These are phyloP conservation scores for Gamsiella multidivaricata DNA, from an alignment of 192 early-diverging fungal genomes.

Conservation along the genomic window DNA sequence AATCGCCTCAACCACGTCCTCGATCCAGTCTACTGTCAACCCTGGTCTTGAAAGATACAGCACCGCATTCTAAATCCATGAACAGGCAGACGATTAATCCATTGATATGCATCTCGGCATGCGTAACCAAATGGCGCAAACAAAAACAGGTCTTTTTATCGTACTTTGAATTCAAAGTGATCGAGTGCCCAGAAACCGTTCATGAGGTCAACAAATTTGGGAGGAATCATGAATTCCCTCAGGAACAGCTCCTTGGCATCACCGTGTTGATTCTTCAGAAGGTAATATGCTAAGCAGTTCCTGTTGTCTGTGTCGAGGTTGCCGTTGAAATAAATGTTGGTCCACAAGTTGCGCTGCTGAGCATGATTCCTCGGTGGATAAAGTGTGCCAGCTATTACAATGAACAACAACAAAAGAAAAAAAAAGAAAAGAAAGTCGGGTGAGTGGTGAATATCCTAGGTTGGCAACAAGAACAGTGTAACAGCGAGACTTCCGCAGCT, in stretches of 20 bases:
- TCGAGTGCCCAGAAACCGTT: constrained; percentile 52
- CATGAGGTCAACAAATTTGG: constrained; percentile 49
- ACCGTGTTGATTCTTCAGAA: constrained; percentile 42
- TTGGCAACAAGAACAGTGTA: no score
- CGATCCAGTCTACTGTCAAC: constrained; percentile 48
- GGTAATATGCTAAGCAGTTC: constrained; percentile 46
- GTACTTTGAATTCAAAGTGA: constrained; percentile 53
- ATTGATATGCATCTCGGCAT: no score
- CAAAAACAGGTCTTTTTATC: no score
- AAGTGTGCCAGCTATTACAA: constrained; percentile 17
- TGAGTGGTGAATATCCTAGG: background rate
- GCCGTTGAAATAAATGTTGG: constrained; percentile 46
- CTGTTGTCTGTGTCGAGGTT: constrained; percentile 43
- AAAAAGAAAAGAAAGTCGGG: background rate
- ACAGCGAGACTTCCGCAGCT: background rate
- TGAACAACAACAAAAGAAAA: background rate
- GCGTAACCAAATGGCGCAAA: no score
- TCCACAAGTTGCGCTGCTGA: constrained; percentile 45
- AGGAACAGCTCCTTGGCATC: constrained; percentile 39
- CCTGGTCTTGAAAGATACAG: constrained; percentile 47
- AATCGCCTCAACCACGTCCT: constrained; percentile 43
- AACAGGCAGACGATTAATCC: background rate
- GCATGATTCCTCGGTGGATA: constrained; percentile 43
- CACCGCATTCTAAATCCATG: constrained; percentile 25
- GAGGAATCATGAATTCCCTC: constrained; percentile 40